Percentiles rank a stretch among this genome's conserved stretches.
Conservation (phyloP, 441 rosid species). For the Adansonia grandidieri region DNA sequence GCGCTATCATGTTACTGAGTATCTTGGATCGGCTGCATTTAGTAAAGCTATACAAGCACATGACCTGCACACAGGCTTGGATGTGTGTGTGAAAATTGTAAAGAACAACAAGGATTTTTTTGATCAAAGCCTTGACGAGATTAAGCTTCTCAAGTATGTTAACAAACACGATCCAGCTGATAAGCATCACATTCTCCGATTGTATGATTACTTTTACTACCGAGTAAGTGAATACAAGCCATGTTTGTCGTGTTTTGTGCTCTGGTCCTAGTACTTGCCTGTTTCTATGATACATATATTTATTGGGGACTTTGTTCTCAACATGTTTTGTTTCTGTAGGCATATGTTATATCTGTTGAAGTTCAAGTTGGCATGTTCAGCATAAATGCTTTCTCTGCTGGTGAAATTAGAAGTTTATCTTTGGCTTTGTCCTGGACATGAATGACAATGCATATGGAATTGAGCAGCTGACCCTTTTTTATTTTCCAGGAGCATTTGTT, state of each 20-base stretch:
- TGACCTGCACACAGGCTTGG: conserved; percentile 93
- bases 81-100: conserved; percentile 90
- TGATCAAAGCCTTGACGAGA: conserved; percentile 99
- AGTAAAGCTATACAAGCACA: conserved; percentile 99
- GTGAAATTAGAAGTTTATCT: conserved; percentile 5
- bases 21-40: conserved; percentile 97
- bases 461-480: conserved; percentile 28
- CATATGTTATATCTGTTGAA: not conserved
- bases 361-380: conserved; percentile 2
- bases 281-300: not conserved
- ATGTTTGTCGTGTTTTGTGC: not conserved
- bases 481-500: conserved; percentile 86
- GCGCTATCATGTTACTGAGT: conserved; percentile 95
- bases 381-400: not conserved
- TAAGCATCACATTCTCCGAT: conserved; percentile 86
- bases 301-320: not conserved
- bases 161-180: conserved; percentile 98
- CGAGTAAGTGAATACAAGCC: conserved; percentile 57
- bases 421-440: conserved; percentile 1
- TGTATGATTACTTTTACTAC: conserved; percentile 93
- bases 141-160: conserved; percentile 91
- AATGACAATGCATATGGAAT: conserved; percentile 8
- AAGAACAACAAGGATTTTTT: conserved; percentile 98
- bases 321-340: not conserved
- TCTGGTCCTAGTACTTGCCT: not conserved